A percentile compares a stretch with the other conserved stretches of the same genome.
phyloP scores from a whole-genome alignment of 306 rosid species.

The Cucurbita pepo region DNA sequence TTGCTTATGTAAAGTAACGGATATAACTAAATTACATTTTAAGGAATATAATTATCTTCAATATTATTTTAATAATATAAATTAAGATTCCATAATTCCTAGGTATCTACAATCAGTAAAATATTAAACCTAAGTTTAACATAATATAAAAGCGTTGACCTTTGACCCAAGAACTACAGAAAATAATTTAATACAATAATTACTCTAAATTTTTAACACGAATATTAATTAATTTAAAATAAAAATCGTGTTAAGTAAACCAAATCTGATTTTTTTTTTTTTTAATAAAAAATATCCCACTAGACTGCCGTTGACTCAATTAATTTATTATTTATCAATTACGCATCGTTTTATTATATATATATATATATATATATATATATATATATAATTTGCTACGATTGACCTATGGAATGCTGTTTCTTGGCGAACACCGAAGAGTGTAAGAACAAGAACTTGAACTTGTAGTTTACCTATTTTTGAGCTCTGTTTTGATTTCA shows the following conservation, averaged over 20 bases:
- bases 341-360: neutral
- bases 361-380: no score
- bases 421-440: neutral
- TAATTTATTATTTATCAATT: neutral
- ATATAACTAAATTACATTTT: neutral
- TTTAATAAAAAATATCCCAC: neutral
- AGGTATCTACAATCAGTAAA: neutral
- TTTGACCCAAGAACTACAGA: no score
- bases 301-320: neutral
- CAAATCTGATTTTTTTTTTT: neutral
- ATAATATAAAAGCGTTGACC: neutral
- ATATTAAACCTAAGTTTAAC: neutral
- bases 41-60: neutral
- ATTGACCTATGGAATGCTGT: conserved; percentile 1
- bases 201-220: neutral
- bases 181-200: neutral
- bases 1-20: neutral
- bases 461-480: neutral
- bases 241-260: neutral
- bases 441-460: neutral
- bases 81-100: neutral
- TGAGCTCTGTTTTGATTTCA: neutral
- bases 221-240: neutral
- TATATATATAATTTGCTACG: neutral
- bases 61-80: neutral